Base-by-base conservation (phyloP, 306 rosid genomes). In the Dryas octopetala region DNA sequence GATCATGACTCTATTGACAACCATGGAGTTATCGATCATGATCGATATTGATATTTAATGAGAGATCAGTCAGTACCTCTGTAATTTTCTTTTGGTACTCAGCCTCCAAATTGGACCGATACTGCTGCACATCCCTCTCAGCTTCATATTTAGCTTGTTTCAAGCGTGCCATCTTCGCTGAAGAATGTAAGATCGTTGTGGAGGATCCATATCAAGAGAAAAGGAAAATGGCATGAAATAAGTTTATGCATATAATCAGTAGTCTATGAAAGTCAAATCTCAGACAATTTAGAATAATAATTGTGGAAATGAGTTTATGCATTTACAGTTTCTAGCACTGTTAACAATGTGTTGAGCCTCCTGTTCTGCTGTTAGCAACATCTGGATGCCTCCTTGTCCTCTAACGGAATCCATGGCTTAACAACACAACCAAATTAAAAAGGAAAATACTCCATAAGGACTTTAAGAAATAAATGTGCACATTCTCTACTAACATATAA, bases 381-480 rank as follows among this genome's bases (percentile, higher is more conserved):
- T 90, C 58, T 92, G 97, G 81, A 92, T 92, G 79, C 96, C 90
- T 38, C 97, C 96, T 83, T 90, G 93, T 73, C 97, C 97, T 88
- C 83, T 83, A 16, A 87, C 83, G 2, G 93, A 80, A 65, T 92
- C 93, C 97, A 92, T 92, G 48, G 61, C 60, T 6, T 5, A 2
- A 62, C 49, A 46, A 46, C 44, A 13, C 68, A 41, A 16, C 50
- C 51, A 43, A 19, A 19, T 19, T 64, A 3, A 43, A 43, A 14
- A 7, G 23, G 7, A 43, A 43, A 16, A 16, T 3, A 41, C 2
- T 32, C 0, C 50, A 1, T 16, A 43, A 64, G 49, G 7, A 9
- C 14, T n/a, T 16, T 2, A 28, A 64, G 9, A 41, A 43, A 41
- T 8, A 63, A 23, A 23, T 23, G 23, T 23, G 23, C 23, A 23